phyloP scores from a whole-genome alignment of 2,329 filamentous ascomycete genomes.

The Fusarium sp. region DNA sequence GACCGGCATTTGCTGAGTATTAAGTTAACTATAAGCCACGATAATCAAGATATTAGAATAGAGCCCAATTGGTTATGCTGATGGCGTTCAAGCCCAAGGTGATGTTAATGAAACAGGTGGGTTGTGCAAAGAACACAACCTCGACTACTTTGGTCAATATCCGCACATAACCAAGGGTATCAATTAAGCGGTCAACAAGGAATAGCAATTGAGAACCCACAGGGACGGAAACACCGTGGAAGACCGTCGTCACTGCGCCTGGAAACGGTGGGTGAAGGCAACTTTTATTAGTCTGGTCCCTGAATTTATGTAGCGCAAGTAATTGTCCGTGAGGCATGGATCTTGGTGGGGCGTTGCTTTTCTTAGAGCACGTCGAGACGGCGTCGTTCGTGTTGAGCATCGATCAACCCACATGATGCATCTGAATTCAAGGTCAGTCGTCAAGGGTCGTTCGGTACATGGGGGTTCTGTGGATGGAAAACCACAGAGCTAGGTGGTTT shows the following conservation, averaged over 20 bases:
- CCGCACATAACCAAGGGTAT: background rate
- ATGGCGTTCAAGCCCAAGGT: background rate
- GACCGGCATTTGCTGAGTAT: too few relatives aligned
- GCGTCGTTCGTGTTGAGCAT: conserved; percentile 37
- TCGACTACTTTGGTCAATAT: background rate
- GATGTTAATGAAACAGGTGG: too few relatives aligned
- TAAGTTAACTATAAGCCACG: background rate
- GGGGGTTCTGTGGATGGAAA: conserved; percentile 36
- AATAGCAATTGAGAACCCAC: conserved; percentile 9
- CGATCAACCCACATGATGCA: conserved; percentile 27
- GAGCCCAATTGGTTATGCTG: background rate
- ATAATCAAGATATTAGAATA: background rate
- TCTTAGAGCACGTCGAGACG: conserved; percentile 17
- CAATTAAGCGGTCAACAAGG: conserved; percentile 9
- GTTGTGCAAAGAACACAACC: too few relatives aligned
- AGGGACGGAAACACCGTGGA: conserved; percentile 10
- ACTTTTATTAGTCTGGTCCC: conserved; percentile 33
- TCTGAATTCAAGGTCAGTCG: conserved; percentile 17
- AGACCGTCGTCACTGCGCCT: conserved; percentile 7
- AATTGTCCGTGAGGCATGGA: conserved; percentile 23
- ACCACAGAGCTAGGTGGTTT: background rate
- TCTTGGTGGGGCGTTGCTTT: conserved; percentile 28
- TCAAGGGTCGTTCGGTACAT: conserved; percentile 20
- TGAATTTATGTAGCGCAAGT: conserved; percentile 25
- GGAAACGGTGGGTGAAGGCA: conserved; percentile 6